Evolutionary conservation across 2,329 filamentous ascomycete species (phyloP), one percentile per base, ranked within the genome.

Genomic region (Blastomyces gilchristii): DNA sequence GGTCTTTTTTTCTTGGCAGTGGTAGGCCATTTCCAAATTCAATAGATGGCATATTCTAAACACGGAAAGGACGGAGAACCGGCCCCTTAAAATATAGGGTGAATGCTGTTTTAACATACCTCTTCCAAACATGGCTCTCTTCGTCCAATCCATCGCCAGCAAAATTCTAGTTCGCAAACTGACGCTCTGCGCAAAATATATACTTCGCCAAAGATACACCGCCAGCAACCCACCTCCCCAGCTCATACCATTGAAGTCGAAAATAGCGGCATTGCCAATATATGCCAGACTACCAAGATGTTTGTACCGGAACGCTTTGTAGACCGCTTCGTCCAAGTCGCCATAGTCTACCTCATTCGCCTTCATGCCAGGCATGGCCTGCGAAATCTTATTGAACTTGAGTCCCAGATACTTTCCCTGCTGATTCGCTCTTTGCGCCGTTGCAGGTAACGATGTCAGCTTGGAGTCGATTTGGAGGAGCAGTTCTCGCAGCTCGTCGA

Each of bases 81-180:
- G 18, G 18, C 31, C 22, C 57, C 11, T 22, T 39, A 41, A 52
- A 49, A 41, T 31, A 34, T 62, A 39, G 39, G 53, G 37, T 53
- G 61, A 54, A 22, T 18, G 22, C 37, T 39, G 7, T 6, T 47
- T 49, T 56, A 63, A 57, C 63, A 80, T 78, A 97, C 93, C 94
- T 87, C 94, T 84, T 68, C 94, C 94, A 79, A 99, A 99, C 28
- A 99, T 77, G 14, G 91, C 90, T 73, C 95, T 83, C 84, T 97
- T 99, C n/a, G 86, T 87, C 94, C 94, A 99, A 75, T 99, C 94
- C 94, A 99, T 97, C 22, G 91, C 91, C 76, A 99, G 81, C 71
- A 99, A 77, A 67, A 91, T 84, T 66, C 93, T 85, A 34, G 94
- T 99, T 68, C 94, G 82, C 64, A 97, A 83, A 76, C 92, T 97